phyloP scores from a whole-genome alignment of 805 yeast genomes.

The Yarrowia porcina region DNA sequence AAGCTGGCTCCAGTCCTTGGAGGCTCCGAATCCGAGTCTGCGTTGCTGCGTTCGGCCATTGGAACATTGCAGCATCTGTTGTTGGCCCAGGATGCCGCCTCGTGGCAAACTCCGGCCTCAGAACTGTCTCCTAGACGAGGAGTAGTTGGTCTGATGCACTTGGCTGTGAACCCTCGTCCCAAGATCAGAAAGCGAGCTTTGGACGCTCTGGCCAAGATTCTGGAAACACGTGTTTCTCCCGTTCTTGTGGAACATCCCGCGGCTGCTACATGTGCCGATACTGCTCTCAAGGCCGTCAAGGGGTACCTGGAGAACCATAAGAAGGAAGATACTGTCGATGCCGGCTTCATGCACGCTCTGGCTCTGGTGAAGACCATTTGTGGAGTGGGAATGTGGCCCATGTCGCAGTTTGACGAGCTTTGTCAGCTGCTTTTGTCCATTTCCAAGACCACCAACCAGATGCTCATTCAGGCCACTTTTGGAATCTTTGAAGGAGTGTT shows the following conservation, averaged over 20 bases:
- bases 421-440: conserved; percentile 74
- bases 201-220: conserved; percentile 71
- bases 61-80: conserved; percentile 81
- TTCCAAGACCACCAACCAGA: conserved; percentile 81
- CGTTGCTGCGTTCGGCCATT: conserved; percentile 74
- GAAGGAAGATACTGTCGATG: conserved; percentile 43
- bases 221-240: conserved; percentile 68
- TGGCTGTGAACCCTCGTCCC: conserved; percentile 85
- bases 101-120: conserved; percentile 57
- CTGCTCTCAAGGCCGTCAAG: conserved; percentile 56
- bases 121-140: conserved; percentile 72
- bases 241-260: conserved; percentile 79
- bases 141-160: conserved; percentile 68
- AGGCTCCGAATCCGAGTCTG: conserved; percentile 66
- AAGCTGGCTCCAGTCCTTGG: conserved; percentile 80
- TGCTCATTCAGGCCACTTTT: conserved; percentile 75
- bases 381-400: conserved; percentile 79
- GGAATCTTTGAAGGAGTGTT: conserved; percentile 79
- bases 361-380: conserved; percentile 74
- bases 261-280: conserved; percentile 63
- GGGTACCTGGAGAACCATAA: conserved; percentile 42
- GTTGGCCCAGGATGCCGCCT: conserved; percentile 70
- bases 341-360: conserved; percentile 67
- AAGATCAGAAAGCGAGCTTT: conserved; percentile 93
- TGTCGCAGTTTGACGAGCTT: conserved; percentile 59